phyloP scores from a whole-genome alignment of 73 alveolate species.

The Durusdinium trenchii region DNA sequence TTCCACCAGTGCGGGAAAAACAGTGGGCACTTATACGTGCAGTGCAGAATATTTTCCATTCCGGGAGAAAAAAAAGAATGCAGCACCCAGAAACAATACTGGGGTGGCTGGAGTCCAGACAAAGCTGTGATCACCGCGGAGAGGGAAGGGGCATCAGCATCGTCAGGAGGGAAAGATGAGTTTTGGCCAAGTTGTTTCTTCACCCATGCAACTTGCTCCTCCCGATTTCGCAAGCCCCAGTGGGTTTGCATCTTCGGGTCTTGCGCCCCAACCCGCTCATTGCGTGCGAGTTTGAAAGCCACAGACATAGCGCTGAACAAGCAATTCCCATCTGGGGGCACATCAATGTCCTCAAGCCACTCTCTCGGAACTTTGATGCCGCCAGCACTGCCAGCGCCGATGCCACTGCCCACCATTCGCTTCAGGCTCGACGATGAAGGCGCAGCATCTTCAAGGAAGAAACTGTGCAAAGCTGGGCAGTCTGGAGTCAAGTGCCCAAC shows the following conservation, averaged over 20 bases:
- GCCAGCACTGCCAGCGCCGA: not conserved
- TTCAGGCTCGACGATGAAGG: not conserved
- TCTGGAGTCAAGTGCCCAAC: not conserved
- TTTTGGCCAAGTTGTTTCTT: not conserved
- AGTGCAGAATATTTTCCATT: too few species aligned
- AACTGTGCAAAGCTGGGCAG: not conserved
- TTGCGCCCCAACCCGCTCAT: not conserved
- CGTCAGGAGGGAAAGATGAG: not conserved
- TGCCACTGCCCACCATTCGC: not conserved
- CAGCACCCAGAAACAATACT: not conserved
- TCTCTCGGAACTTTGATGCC: not conserved
- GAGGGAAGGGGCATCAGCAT: not conserved
- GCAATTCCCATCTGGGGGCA: not conserved
- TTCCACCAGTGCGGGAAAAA: too few species aligned
- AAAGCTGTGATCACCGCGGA: not conserved
- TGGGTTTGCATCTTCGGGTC: not conserved
- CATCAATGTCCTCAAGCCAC: not conserved
- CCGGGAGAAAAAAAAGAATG: too few species aligned
- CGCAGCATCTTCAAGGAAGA: not conserved
- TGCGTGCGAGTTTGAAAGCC: not conserved
- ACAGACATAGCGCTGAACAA: not conserved
- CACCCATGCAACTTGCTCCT: not conserved
- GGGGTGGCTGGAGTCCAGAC: not conserved
- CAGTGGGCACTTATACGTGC: too few species aligned
- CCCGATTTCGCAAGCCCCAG: not conserved